Conservation (phyloP, 345 rosid species). For the Populus davidiana region DNA sequence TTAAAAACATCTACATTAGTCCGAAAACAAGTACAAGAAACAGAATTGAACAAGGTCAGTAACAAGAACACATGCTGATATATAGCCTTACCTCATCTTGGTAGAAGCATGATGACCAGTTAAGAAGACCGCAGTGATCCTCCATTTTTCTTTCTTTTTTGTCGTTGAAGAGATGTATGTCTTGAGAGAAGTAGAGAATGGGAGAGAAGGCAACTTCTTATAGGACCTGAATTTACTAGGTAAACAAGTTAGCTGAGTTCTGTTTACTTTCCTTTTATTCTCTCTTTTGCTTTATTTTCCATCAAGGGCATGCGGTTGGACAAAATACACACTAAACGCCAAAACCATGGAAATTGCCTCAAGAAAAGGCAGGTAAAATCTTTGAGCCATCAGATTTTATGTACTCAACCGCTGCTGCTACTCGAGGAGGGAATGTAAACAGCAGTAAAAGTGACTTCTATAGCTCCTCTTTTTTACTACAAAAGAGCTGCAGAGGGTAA, state of each 20-base stretch:
- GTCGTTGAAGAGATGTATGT: background rate
- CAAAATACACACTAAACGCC: conserved; percentile 25
- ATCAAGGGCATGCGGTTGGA: conserved; percentile 33
- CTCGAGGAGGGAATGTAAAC: conserved; percentile 22
- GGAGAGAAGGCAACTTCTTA: conserved; percentile 19
- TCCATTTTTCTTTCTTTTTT: conserved; percentile 30
- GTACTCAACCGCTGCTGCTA: background rate
- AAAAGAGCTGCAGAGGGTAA: conserved; percentile 2
- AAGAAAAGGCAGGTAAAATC: background rate
- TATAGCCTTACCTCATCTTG: conserved; percentile 38
- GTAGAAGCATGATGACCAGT: conserved; percentile 29
- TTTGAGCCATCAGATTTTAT: conserved; percentile 15
- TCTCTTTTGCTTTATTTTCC: background rate
- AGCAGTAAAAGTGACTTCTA: conserved; percentile 16
- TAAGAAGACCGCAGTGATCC: conserved; percentile 37
- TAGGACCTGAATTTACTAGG: conserved; percentile 15
- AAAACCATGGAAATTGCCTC: conserved; percentile 28
- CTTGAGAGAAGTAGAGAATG: background rate
- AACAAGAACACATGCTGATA: background rate
- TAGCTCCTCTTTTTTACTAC: background rate
- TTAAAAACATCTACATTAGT: background rate
- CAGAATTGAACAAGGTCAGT: background rate
- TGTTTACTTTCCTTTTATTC: conserved; percentile 5
- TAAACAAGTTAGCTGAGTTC: background rate
- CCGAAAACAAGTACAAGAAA: background rate